Base-by-base conservation (phyloP, 106 monocot species). In the Dendrobium huoshanense region DNA sequence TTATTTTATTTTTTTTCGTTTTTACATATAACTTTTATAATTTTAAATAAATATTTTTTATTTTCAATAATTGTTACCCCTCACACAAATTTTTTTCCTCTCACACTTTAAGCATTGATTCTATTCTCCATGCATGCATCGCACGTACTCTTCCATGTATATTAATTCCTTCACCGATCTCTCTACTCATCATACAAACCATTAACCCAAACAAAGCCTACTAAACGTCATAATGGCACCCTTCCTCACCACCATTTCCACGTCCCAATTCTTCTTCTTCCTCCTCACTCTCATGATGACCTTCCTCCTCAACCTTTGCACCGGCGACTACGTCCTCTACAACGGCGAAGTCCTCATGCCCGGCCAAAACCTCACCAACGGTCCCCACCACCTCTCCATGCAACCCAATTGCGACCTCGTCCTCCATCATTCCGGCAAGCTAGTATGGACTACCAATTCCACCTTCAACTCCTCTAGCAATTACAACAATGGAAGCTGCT, bases 291-390 rank as follows among this genome's bases (percentile, higher is more conserved):
- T 73, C 77, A n/a, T 74, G 29, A n/a, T 74, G 29, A 54, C 41
- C 20, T 10, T 31, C 27, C 41, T 85, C 73, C 49, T 33, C 8
- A 0, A 61, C 72, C 22, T 9, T 7, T 37, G 41, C 81, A 7
- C 49, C 41, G 79, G 84, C 29, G 84, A 84, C 76, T 79, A 82
- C 37, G 81, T 87, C 47, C 84, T 87, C 56, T 82, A 74, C 82
- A 79, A 48, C 43, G 79, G 84, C 72, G 87, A 87, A 20, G 81
- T 81, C 19, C 79, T 87, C 74, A 70, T 59, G 77, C 67, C 79
- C 8, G 87, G 87, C 31, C 81, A 84, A 16, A 81, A 76, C 82
- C 87, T 87, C 18, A 84, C 84, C 6, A 79, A 84, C 75, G 82
- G 82, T 5, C 24, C 19, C 6, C 79, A 74, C 82, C 81, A 77